Percentiles rank a stretch among this genome's conserved stretches.
Evolutionary conservation across 2,329 filamentous ascomycete genomes (phyloP).

Genomic region (Coniella vitis): DNA sequence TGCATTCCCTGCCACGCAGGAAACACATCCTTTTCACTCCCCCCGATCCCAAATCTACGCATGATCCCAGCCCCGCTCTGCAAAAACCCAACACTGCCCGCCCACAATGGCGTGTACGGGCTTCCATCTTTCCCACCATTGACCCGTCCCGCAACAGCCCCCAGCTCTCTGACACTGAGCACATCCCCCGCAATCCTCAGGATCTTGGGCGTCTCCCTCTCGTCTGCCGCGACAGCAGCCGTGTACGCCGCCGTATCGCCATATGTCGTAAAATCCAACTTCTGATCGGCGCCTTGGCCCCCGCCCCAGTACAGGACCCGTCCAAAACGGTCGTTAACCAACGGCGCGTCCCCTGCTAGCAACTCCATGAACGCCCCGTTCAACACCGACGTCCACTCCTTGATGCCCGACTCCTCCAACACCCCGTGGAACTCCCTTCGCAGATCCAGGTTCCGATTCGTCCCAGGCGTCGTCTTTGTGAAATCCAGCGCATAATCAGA

Average conservation of each 20-base stretch:
- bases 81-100: constrained; percentile 14
- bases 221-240: constrained; percentile 16
- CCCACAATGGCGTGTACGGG: constrained; percentile 11
- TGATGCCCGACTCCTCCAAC: constrained; percentile 16
- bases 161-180: constrained; percentile 12
- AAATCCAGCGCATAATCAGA: constrained; percentile 41
- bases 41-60: constrained; percentile 12
- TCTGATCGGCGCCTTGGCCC: constrained; percentile 11
- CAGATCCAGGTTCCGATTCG: constrained; percentile 19
- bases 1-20: constrained; percentile 20
- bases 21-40: constrained; percentile 12
- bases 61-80: constrained; percentile 9
- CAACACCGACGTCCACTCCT: constrained; percentile 15
- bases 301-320: constrained; percentile 12
- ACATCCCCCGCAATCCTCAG: constrained; percentile 18
- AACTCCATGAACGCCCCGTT: constrained; percentile 18
- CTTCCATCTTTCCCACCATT: not conserved
- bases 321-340: constrained; percentile 10
- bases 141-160: constrained; percentile 2
- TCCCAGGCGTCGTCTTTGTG: constrained; percentile 17
- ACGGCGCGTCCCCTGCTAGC: constrained; percentile 2
- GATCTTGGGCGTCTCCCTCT: constrained; percentile 15
- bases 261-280: constrained; percentile 17
- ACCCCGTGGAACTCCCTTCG: constrained; percentile 16
- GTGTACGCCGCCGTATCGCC: constrained; percentile 18